These are phyloP conservation scores for Sphagnum magellanicum DNA, from an alignment of 228 moss, liverwort and hornwort genomes.

Conservation along the genomic window DNA sequence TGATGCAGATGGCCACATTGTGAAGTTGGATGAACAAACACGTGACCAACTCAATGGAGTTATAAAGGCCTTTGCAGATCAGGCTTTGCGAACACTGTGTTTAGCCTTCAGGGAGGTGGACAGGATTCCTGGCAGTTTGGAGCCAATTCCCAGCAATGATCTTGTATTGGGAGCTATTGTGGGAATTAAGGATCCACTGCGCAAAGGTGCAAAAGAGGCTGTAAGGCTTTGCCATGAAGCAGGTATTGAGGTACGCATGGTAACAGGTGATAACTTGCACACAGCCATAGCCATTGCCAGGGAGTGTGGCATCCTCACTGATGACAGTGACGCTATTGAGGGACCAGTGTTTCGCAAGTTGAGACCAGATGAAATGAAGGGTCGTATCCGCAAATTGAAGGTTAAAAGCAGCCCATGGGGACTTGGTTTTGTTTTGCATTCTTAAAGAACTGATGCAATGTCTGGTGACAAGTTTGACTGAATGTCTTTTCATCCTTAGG, in stretches of 20 bases:
- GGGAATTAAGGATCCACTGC: constrained; percentile 95
- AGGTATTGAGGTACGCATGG: constrained; percentile 96
- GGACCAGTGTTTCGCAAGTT: constrained; percentile 63
- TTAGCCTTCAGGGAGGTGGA: constrained; percentile 58
- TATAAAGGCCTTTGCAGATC: constrained; percentile 54
- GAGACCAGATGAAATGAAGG: constrained; percentile 44
- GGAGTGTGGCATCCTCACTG: constrained; percentile 90
- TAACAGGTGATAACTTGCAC: constrained; percentile 80
- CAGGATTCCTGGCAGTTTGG: constrained; percentile 24
- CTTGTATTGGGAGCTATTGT: constrained; percentile 61
- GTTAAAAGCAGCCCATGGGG: constrained; percentile 14
- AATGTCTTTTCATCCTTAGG: too few species aligned
- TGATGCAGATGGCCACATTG: constrained; percentile 44
- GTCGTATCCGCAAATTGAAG: constrained; percentile 62
- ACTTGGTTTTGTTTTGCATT: neutral
- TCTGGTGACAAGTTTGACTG: too few species aligned
- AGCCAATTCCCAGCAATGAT: constrained; percentile 42
- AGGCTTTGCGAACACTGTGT: constrained; percentile 78
- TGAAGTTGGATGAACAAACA: constrained; percentile 46
- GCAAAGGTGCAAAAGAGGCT: constrained; percentile 78
- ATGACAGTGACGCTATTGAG: constrained; percentile 77
- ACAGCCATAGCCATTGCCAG: constrained; percentile 90
- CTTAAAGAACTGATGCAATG: too few species aligned
- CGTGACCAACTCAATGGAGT: constrained; percentile 24
- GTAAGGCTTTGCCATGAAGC: constrained; percentile 60